Base-by-base conservation (phyloP, 2,329 filamentous ascomycete species). In the Lasiodiplodia gonubiensis region DNA sequence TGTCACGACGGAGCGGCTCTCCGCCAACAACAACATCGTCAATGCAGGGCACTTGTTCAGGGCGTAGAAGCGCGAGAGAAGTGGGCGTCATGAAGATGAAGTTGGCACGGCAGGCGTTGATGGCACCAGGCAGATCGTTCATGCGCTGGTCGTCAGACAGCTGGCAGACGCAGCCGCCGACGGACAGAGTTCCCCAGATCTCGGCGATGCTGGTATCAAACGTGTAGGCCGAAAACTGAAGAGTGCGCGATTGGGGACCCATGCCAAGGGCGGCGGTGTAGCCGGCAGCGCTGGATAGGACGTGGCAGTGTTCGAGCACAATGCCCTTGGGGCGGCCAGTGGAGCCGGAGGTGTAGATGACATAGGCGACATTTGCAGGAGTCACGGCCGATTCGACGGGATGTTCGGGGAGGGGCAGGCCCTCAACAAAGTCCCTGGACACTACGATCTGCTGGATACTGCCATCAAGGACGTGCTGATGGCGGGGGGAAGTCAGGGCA, bases 331-430 rank as follows among this genome's bases (percentile, higher is more conserved):
- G 77, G 25, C 72, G 27, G 11, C 77, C 77, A 0, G 77, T 79
- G 35, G 74, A 77, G 7, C 77, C 77, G 18, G 75, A 77, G 0
- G 77, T 79, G 61, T 77, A 78, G 35, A 78, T 75, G 16, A 79
- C 77, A 61, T 78, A 79, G 1, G 48, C 61, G 2, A 35, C 49
- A 35, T 39, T 37, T 0, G 14, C 39, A 11, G 57, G 53, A 39
- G 1, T 0, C 12, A 39, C 35, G 12, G 12, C 35, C 12, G n/a
- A 37, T 7, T 53, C 51, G 12, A 39, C 35, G 27, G 51, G 51
- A 12, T 27, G 51, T 1, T 27, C 27, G 51, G 30, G 25, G 6
- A 27, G 12, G 2, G 35, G 35, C 5, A 39, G 14, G 35, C 14
- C 35, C 51, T 53, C 51, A 2, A 39, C 12, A 39, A 16, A 39